These are phyloP conservation scores for Crithidia acanthocephali DNA, from an alignment of 208 protist genomes.

Conservation along the genomic window DNA sequence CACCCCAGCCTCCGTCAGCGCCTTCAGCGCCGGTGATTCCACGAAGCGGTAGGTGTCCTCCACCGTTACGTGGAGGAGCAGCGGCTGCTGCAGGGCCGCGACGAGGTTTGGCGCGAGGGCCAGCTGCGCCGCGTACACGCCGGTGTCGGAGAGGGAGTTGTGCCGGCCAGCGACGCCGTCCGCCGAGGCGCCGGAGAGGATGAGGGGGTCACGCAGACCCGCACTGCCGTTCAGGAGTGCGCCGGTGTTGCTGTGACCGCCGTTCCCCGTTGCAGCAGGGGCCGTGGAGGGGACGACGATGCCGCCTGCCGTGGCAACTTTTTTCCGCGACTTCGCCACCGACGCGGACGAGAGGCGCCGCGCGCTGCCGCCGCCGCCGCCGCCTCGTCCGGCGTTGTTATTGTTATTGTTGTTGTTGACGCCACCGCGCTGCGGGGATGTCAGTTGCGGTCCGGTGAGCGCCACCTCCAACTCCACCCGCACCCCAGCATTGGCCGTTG, in stretches of 20 bases:
- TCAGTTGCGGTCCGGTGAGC: neutral
- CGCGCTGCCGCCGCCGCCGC: neutral
- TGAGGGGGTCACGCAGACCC: slow-evolving; percentile 14
- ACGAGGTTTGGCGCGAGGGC: slow-evolving; percentile 17
- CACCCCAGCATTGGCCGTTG: neutral
- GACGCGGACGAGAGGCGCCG: neutral
- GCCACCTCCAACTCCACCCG: slow-evolving; percentile 4
- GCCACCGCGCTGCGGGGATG: slow-evolving; percentile 1
- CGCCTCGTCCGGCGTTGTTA: no score
- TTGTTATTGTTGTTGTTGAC: neutral
- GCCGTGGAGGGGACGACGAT: neutral
- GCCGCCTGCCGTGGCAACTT: neutral
- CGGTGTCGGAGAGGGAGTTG: slow-evolving; percentile 12
- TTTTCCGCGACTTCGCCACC: neutral
- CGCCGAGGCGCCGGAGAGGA: slow-evolving; percentile 9
- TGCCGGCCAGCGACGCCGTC: slow-evolving; percentile 6
- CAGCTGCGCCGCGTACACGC: slow-evolving; percentile 16
- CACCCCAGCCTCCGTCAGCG: slow-evolving; percentile 5
- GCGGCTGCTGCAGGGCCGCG: slow-evolving; percentile 25
- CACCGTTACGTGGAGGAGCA: slow-evolving; percentile 21
- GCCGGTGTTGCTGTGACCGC: neutral
- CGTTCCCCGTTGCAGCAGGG: neutral
- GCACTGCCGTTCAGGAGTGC: neutral
- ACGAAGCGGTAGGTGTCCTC: slow-evolving; percentile 27
- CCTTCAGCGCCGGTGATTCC: slow-evolving; percentile 8